A percentile compares a stretch with the other conserved stretches of the same genome.
Conservation (phyloP, 495 filamentous ascomycete genomes). For the Hypoxylon intermedium region DNA sequence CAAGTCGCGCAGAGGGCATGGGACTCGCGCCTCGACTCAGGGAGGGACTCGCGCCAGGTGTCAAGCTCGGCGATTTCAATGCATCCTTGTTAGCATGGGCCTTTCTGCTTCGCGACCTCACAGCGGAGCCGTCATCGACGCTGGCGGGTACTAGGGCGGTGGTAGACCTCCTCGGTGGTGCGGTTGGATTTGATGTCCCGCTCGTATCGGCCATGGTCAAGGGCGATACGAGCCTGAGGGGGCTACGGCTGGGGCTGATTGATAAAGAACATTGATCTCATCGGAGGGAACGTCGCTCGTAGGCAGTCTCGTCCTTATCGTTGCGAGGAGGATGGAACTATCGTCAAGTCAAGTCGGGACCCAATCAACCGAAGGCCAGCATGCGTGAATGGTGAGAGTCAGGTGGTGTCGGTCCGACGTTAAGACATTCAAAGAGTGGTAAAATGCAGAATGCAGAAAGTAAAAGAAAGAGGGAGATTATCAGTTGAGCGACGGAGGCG, state of each 20-base stretch:
- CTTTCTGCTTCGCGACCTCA: slow-evolving; percentile 40
- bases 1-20: slow-evolving; percentile 51
- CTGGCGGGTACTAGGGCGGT: slow-evolving; percentile 39
- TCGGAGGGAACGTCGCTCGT: slow-evolving; percentile 7
- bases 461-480: slow-evolving; percentile 11
- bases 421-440: neutral
- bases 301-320: slow-evolving; percentile 23
- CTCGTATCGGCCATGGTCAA: slow-evolving; percentile 41
- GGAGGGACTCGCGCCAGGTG: slow-evolving; percentile 23
- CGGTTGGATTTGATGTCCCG: slow-evolving; percentile 27
- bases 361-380: slow-evolving; percentile 22
- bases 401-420: neutral
- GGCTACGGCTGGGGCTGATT: slow-evolving; percentile 34
- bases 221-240: slow-evolving; percentile 34
- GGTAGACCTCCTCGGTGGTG: slow-evolving; percentile 36
- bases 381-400: slow-evolving; percentile 11
- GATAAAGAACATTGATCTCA: slow-evolving; percentile 39
- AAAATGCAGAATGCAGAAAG: neutral
- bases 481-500: slow-evolving; percentile 3
- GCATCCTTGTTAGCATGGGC: slow-evolving; percentile 17
- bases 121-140: slow-evolving; percentile 27
- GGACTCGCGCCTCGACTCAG: slow-evolving; percentile 50
- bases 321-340: too few species aligned
- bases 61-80: slow-evolving; percentile 12
- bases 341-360: slow-evolving; percentile 18